Evolutionary conservation across 305 asterid species (phyloP).

Genomic region (Andrographis paniculata): DNA sequence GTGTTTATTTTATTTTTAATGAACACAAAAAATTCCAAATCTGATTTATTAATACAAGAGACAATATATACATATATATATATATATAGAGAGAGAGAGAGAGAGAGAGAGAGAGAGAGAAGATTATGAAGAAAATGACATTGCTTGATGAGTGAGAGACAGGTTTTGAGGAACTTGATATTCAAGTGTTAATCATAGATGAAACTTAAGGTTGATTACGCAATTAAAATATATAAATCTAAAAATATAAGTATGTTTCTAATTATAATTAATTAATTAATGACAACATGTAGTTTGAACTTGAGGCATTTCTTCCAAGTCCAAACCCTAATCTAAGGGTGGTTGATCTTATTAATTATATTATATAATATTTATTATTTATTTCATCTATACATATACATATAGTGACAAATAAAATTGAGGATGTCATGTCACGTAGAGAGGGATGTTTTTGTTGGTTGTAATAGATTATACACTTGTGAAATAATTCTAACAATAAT

Average conservation of each 20-base stretch:
- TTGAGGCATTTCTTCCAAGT: constrained; percentile 53
- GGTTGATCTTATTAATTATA: constrained; percentile 13
- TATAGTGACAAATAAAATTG: no score
- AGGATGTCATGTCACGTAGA: no score
- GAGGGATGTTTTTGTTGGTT: no score
- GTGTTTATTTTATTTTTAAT: no score
- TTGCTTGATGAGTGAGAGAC: constrained; percentile 23
- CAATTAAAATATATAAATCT: background rate
- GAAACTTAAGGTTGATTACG: background rate
- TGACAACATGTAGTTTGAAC: constrained; percentile 39
- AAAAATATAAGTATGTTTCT: background rate
- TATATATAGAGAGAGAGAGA: no score
- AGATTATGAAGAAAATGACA: constrained; percentile 16
- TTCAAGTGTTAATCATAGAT: constrained; percentile 23
- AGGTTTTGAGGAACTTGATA: constrained; percentile 29
- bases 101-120: constrained; percentile 12
- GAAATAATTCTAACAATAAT: no score
- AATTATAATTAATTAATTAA: constrained; percentile 11
- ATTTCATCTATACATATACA: no score
- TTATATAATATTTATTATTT: no score
- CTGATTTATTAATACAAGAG: no score
- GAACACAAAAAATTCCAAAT: no score
- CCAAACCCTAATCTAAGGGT: constrained; percentile 40
- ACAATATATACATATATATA: no score
- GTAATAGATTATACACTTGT: no score